These are phyloP conservation scores for Daldinia decipiens DNA, from an alignment of 495 filamentous ascomycete genomes.

Conservation along the genomic window DNA sequence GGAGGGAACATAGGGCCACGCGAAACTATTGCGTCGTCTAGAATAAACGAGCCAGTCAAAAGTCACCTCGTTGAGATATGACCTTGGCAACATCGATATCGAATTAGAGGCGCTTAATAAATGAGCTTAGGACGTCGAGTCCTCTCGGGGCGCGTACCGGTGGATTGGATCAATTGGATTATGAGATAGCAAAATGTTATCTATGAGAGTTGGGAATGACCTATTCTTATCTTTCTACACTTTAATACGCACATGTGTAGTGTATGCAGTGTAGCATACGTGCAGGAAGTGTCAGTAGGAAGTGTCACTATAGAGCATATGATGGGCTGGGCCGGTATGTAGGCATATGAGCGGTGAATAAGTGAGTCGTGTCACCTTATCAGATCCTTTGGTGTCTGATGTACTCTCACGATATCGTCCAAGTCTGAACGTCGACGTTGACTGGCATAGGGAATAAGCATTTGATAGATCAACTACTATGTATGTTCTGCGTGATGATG, in stretches of 20 bases:
- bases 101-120: conserved; percentile 36
- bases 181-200: conserved; percentile 1
- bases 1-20: conserved; percentile 13
- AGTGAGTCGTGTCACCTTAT: background rate
- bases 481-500: conserved; percentile 11
- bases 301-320: background rate
- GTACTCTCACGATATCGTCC: background rate
- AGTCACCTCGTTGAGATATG: background rate
- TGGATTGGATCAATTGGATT: background rate
- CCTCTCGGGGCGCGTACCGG: background rate
- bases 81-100: conserved; percentile 21
- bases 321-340: background rate
- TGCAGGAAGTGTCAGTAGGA: background rate
- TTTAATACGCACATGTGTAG: conserved; percentile 2
- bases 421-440: background rate
- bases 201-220: background rate
- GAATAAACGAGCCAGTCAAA: conserved; percentile 35
- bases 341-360: background rate
- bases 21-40: conserved; percentile 21
- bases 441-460: conserved; percentile 9
- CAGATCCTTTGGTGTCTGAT: conserved; percentile 11
- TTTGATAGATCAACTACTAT: background rate
- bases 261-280: background rate
- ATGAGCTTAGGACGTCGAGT: conserved; percentile 9
- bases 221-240: conserved; percentile 23